Conservation (phyloP, 78 protist species). For the Pigoraptor vietnamica region DNA sequence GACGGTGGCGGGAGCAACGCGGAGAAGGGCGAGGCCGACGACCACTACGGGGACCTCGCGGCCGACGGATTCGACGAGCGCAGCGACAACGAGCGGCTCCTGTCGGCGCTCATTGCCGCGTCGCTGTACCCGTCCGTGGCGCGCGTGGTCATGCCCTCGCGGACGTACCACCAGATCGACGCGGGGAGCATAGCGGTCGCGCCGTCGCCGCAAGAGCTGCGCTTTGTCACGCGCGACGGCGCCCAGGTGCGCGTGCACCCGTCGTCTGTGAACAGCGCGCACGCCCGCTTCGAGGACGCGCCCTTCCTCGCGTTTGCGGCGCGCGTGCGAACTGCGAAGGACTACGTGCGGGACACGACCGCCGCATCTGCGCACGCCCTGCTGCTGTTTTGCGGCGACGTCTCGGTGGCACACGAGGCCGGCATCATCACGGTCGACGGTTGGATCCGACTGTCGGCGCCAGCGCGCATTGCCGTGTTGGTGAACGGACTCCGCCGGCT, state of each 20-base stretch:
- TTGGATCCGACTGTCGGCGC: not conserved
- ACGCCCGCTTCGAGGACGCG: not conserved
- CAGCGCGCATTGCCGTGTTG: not conserved
- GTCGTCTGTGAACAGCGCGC: not conserved
- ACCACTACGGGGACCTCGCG: not conserved
- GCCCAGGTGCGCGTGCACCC: not conserved
- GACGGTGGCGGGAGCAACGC: too few relatives aligned
- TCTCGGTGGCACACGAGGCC: not conserved
- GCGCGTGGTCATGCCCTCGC: not conserved
- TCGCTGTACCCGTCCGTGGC: slow-evolving; percentile 60
- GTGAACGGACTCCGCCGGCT: not conserved
- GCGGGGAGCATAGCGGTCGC: not conserved
- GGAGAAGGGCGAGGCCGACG: not conserved
- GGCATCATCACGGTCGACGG: not conserved
- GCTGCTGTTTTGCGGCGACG: slow-evolving; percentile 42
- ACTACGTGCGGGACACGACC: slow-evolving; percentile 42
- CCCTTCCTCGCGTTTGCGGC: not conserved
- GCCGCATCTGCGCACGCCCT: slow-evolving; percentile 30
- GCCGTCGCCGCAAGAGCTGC: not conserved
- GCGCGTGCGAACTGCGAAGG: slow-evolving; percentile 5
- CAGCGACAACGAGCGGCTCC: not conserved
- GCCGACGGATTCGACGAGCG: not conserved
- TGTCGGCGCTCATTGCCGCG: slow-evolving; percentile 35
- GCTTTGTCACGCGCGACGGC: not conserved
- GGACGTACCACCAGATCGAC: not conserved